phyloP scores from a whole-genome alignment of 345 rosid genomes.

The Cochlearia excelsa region DNA sequence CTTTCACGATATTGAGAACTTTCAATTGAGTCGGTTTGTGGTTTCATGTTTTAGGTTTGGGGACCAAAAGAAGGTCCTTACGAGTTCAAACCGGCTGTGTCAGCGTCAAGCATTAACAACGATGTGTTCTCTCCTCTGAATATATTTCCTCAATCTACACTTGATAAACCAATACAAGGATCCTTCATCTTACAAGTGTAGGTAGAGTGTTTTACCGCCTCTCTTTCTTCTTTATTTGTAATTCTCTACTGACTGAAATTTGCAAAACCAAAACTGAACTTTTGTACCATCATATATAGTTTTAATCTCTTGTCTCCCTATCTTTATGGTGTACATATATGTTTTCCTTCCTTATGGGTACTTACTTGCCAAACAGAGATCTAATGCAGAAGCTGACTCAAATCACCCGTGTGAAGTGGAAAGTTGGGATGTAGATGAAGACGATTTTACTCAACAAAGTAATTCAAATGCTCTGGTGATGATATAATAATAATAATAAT shows the following conservation, averaged over 20 bases:
- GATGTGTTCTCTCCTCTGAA: constrained; percentile 49
- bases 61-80: constrained; percentile 73
- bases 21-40: neutral
- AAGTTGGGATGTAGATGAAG: neutral
- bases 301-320: too few relatives aligned
- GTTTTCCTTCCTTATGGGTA: too few relatives aligned
- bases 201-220: constrained; percentile 7
- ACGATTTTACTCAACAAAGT: too few relatives aligned
- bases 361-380: too few relatives aligned
- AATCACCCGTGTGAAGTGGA: neutral
- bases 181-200: constrained; percentile 76
- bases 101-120: constrained; percentile 47
- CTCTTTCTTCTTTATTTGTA: constrained; percentile 2
- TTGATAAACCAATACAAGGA: constrained; percentile 73
- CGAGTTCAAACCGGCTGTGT: constrained; percentile 70
- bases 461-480: too few relatives aligned
- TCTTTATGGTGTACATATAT: too few relatives aligned
- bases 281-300: too few relatives aligned
- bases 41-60: constrained; percentile 57
- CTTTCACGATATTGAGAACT: neutral
- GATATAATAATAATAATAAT: too few relatives aligned
- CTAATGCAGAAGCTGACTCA: neutral
- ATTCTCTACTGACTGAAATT: neutral
- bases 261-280: too few relatives aligned
- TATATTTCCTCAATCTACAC: constrained; percentile 45